These are phyloP conservation scores for Starmera quercuum DNA, from an alignment of 805 yeast genomes.

Conservation along the genomic window DNA sequence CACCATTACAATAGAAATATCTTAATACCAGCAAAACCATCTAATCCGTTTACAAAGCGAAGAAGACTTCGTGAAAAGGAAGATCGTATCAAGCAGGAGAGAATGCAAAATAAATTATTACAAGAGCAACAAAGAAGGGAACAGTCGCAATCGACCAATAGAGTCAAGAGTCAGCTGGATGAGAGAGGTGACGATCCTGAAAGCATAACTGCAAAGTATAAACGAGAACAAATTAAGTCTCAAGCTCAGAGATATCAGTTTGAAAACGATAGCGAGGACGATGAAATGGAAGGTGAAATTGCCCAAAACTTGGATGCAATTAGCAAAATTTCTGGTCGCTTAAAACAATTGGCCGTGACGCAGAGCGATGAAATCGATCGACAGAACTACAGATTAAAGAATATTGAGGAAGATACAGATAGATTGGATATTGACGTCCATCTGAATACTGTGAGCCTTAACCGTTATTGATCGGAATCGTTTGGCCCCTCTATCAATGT, in stretches of 20 bases:
- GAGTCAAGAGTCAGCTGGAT: conserved; percentile 57
- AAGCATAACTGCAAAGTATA: conserved; percentile 26
- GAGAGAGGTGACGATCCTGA: conserved; percentile 28
- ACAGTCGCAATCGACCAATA: conserved; percentile 57
- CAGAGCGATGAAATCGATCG: conserved; percentile 71
- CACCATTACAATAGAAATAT: conserved; percentile 73
- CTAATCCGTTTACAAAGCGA: conserved; percentile 85
- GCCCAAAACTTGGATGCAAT: conserved; percentile 79
- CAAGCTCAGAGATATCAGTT: conserved; percentile 70
- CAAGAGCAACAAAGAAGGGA: conserved; percentile 54
- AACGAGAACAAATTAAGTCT: conserved; percentile 27
- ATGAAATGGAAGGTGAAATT: conserved; percentile 83
- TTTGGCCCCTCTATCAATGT: too few relatives aligned
- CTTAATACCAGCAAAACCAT: conserved; percentile 70
- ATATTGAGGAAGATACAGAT: conserved; percentile 80
- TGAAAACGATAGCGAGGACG: conserved; percentile 90
- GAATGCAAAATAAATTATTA: conserved; percentile 52
- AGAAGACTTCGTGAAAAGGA: conserved; percentile 70
- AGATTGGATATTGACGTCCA: conserved; percentile 78
- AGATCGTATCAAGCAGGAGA: conserved; percentile 52
- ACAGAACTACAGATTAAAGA: conserved; percentile 67
- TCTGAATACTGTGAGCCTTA: conserved; percentile 62
- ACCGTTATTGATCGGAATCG: too few relatives aligned
- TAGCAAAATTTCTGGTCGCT: conserved; percentile 54
- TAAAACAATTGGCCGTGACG: conserved; percentile 64